Evolutionary conservation across 2,329 filamentous ascomycete genomes (phyloP).

Genomic region (Curvularia sp.): DNA sequence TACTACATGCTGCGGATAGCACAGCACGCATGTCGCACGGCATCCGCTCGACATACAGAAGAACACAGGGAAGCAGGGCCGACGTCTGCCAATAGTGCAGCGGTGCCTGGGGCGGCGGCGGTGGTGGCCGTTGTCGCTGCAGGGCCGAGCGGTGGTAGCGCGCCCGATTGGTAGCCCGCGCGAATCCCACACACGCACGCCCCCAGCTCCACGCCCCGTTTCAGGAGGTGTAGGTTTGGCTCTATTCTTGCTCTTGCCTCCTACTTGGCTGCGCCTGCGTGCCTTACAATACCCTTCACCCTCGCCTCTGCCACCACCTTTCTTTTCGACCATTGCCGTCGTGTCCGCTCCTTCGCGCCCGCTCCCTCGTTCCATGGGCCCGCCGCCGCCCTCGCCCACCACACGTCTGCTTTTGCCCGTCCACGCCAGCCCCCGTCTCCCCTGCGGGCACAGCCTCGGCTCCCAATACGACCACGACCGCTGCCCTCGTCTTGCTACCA

Average conservation of each 20-base stretch:
- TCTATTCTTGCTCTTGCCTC: slow-evolving; percentile 19
- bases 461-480: slow-evolving; percentile 4
- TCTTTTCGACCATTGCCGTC: slow-evolving; percentile 24
- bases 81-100: too few relatives aligned
- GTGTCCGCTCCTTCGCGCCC: slow-evolving; percentile 43
- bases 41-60: too few relatives aligned
- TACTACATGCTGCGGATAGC: too few relatives aligned
- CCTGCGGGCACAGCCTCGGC: slow-evolving; percentile 19
- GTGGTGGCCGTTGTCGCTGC: slow-evolving; percentile 27
- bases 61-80: too few relatives aligned
- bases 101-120: background rate
- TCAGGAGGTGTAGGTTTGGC: slow-evolving; percentile 34
- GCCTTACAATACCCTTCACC: slow-evolving; percentile 5
- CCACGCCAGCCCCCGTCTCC: slow-evolving; percentile 15
- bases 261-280: background rate
- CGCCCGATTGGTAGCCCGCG: slow-evolving; percentile 25
- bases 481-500: slow-evolving; percentile 13
- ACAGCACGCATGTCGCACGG: too few relatives aligned
- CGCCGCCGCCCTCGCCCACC: background rate
- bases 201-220: slow-evolving; percentile 17
- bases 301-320: background rate
- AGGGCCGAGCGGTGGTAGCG: slow-evolving; percentile 26
- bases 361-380: slow-evolving; percentile 18
- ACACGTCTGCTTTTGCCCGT: slow-evolving; percentile 8
- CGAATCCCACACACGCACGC: slow-evolving; percentile 22